Percentiles rank a stretch among this genome's conserved stretches.
Conservation (phyloP, 2,329 filamentous ascomycete species). For the Zasmidium angulare region DNA sequence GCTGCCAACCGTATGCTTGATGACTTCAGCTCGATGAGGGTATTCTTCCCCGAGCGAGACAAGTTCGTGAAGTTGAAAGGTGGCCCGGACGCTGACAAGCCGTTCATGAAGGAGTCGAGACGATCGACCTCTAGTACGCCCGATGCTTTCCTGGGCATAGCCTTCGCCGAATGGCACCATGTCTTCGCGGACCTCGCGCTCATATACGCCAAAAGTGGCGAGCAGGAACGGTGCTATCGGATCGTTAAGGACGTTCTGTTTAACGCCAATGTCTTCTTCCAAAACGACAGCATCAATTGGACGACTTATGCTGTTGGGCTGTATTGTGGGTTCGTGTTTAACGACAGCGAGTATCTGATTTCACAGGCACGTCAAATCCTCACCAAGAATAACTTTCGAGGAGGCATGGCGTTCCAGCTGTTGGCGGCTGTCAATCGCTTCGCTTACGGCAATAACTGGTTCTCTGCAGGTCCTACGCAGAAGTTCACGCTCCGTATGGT, state of each 20-base stretch:
- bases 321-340: slow-evolving; percentile 76
- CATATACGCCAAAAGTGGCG: slow-evolving; percentile 66
- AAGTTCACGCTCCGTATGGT: slow-evolving; percentile 92
- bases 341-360: slow-evolving; percentile 74
- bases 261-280: slow-evolving; percentile 81
- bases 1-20: slow-evolving; percentile 59
- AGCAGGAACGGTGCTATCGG: slow-evolving; percentile 72
- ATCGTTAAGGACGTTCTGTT: slow-evolving; percentile 71
- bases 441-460: slow-evolving; percentile 72
- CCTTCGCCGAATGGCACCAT: slow-evolving; percentile 83
- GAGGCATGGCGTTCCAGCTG: slow-evolving; percentile 79
- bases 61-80: slow-evolving; percentile 44
- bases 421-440: slow-evolving; percentile 77
- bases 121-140: slow-evolving; percentile 33
- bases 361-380: slow-evolving; percentile 80
- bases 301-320: slow-evolving; percentile 28
- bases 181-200: slow-evolving; percentile 87
- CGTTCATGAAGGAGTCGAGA: background rate
- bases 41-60: slow-evolving; percentile 57
- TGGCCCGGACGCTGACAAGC: background rate
- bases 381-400: slow-evolving; percentile 66
- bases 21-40: slow-evolving; percentile 60
- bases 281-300: slow-evolving; percentile 40
- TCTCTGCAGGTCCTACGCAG: slow-evolving; percentile 77
- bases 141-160: slow-evolving; percentile 69